Conservation (phyloP, 371 early-diverging fungal species). For the Rhizopus stolonifer region DNA sequence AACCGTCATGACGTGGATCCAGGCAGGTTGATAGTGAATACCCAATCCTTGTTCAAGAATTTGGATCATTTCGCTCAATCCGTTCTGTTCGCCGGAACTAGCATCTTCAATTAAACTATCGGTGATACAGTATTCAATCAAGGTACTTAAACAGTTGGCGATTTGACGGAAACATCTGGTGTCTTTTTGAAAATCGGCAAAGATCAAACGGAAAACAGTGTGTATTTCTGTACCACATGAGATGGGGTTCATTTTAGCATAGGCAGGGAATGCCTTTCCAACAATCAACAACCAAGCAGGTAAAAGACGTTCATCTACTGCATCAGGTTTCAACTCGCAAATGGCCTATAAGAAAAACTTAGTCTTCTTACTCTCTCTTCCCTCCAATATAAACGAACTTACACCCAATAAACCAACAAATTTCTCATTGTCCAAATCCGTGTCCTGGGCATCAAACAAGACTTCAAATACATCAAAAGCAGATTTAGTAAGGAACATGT, state of each 20-base stretch:
- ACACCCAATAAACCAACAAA: conserved; percentile 49
- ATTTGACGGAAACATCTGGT: conserved; percentile 53
- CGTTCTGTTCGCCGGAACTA: conserved; percentile 33
- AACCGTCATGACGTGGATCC: conserved; percentile 79
- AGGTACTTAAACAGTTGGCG: conserved; percentile 65
- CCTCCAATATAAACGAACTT: conserved; percentile 26
- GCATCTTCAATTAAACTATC: conserved; percentile 64
- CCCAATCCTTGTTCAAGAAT: conserved; percentile 63
- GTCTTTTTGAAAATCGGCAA: conserved; percentile 73
- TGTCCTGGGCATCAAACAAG: conserved; percentile 57
- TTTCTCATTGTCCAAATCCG: conserved; percentile 59
- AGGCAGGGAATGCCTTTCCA: conserved; percentile 68
- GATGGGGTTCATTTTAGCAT: conserved; percentile 52
- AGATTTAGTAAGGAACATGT: conserved; percentile 77
- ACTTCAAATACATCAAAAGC: conserved; percentile 81
- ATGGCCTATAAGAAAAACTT: conserved; percentile 53
- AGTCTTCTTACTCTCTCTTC: neutral
- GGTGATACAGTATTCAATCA: conserved; percentile 71
- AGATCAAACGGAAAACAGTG: conserved; percentile 69
- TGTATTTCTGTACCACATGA: conserved; percentile 58
- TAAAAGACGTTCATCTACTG: conserved; percentile 76
- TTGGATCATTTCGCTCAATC: conserved; percentile 52
- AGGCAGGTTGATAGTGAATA: conserved; percentile 78
- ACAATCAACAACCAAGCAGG: conserved; percentile 88
- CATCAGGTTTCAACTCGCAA: conserved; percentile 79